Conservation (phyloP, 805 yeast species). For the Priceomyces castillae region DNA sequence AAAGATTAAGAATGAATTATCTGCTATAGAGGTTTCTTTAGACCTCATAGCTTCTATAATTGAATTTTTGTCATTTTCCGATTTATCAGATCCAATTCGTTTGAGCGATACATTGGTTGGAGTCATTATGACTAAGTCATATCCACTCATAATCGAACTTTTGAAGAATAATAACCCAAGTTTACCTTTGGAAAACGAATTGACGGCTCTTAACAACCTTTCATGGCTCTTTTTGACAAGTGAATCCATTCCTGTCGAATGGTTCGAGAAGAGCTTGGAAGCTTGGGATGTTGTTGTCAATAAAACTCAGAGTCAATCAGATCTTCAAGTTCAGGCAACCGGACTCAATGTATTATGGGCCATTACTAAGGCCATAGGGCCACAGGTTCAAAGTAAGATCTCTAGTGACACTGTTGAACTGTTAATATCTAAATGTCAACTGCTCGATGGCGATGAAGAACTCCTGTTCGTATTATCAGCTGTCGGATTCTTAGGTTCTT, state of each 20-base stretch:
- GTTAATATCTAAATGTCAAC: slow-evolving; percentile 21
- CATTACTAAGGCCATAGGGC: slow-evolving; percentile 34
- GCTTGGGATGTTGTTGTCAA: slow-evolving; percentile 30
- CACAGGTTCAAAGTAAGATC: slow-evolving; percentile 26
- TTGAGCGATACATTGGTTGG: slow-evolving; percentile 18
- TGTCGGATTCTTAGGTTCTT: slow-evolving; percentile 51
- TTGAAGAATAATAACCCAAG: slow-evolving; percentile 29
- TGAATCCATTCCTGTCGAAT: slow-evolving; percentile 32
- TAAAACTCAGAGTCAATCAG: background rate
- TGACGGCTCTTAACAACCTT: slow-evolving; percentile 70
- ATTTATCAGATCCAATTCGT: slow-evolving; percentile 19
- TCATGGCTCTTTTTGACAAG: slow-evolving; percentile 51
- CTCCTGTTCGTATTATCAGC: slow-evolving; percentile 43
- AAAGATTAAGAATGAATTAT: slow-evolving; percentile 51
- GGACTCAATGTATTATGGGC: slow-evolving; percentile 39
- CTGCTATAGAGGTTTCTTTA: slow-evolving; percentile 64
- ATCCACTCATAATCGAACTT: slow-evolving; percentile 37
- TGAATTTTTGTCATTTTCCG: slow-evolving; percentile 48
- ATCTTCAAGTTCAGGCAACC: background rate
- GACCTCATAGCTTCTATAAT: slow-evolving; percentile 76
- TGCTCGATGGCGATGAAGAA: slow-evolving; percentile 10
- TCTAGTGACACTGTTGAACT: slow-evolving; percentile 24
- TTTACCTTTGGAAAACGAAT: slow-evolving; percentile 49
- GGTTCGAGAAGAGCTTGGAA: slow-evolving; percentile 31
- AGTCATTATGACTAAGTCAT: slow-evolving; percentile 20